Percentiles rank a stretch among this genome's conserved stretches.
Evolutionary conservation across 331 rosid species (phyloP).

Genomic region (Malus hybrid): DNA sequence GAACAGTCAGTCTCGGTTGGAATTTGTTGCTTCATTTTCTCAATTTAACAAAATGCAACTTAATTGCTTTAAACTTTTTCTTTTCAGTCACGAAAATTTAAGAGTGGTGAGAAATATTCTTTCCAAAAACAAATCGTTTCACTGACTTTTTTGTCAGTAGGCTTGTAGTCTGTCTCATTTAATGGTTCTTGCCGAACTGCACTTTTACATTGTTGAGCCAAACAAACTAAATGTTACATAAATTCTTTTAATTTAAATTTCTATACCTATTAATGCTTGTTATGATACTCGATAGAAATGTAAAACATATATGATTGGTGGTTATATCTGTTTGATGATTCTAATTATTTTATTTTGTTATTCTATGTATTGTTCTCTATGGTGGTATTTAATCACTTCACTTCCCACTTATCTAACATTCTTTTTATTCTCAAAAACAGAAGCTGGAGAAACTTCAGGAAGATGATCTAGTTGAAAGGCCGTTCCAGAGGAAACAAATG

Average conservation of each 20-base stretch:
- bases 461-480: constrained; percentile 76
- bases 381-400: constrained; percentile 5
- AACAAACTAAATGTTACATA: background rate
- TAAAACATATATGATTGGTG: background rate
- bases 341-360: background rate
- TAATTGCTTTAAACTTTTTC: background rate
- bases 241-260: constrained; percentile 1
- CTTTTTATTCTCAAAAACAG: constrained; percentile 43
- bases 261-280: background rate
- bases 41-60: background rate
- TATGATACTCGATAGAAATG: background rate
- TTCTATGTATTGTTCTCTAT: background rate
- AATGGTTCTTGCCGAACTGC: background rate
- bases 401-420: constrained; percentile 9
- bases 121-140: background rate
- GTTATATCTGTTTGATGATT: no score
- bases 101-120: background rate
- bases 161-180: background rate
- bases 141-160: background rate
- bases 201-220: background rate
- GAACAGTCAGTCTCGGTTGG: no score
- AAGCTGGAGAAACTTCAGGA: constrained; percentile 93
- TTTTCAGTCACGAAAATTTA: background rate
- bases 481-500: constrained; percentile 93
- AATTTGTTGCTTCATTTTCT: no score